Conservation (phyloP, 1,139 yeast species). For the Arxiozyma bovina region DNA sequence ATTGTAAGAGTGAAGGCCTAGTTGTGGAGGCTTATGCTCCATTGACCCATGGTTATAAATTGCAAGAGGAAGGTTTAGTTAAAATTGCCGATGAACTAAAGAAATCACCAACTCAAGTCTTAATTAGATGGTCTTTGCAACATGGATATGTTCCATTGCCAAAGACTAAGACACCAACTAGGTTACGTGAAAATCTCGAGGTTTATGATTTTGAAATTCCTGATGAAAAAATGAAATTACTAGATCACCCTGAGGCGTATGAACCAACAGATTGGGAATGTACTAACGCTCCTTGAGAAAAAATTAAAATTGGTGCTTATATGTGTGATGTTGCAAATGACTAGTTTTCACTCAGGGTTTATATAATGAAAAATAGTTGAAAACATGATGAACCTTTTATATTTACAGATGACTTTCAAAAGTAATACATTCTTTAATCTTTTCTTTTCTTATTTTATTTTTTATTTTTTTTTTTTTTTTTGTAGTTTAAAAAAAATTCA, state of each 20-base stretch:
- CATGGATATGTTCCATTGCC: constrained; percentile 67
- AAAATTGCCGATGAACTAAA: constrained; percentile 33
- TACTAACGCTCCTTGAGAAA: constrained; percentile 42
- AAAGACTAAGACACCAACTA: constrained; percentile 47
- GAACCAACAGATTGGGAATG: constrained; percentile 72
- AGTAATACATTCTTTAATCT: background rate
- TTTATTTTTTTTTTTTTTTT: background rate
- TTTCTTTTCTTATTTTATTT: background rate
- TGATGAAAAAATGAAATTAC: constrained; percentile 36
- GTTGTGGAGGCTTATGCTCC: constrained; percentile 66
- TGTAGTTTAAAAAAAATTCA: background rate
- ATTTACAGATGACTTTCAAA: background rate
- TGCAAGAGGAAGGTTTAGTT: constrained; percentile 41
- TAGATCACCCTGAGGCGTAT: constrained; percentile 46
- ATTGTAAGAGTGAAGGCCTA: constrained; percentile 43
- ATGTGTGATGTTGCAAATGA: background rate
- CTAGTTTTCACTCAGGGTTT: background rate
- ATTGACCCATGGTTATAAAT: constrained; percentile 50
- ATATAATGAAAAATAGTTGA: background rate
- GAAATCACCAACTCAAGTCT: constrained; percentile 36
- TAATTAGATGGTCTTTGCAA: constrained; percentile 45
- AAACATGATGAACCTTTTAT: background rate
- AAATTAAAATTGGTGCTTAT: background rate
- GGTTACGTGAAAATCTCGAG: constrained; percentile 41
- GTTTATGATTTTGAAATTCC: constrained; percentile 45